These are phyloP conservation scores for Cladosporium sp. DNA, from an alignment of 2,329 filamentous ascomycete species.

Conservation along the genomic window DNA sequence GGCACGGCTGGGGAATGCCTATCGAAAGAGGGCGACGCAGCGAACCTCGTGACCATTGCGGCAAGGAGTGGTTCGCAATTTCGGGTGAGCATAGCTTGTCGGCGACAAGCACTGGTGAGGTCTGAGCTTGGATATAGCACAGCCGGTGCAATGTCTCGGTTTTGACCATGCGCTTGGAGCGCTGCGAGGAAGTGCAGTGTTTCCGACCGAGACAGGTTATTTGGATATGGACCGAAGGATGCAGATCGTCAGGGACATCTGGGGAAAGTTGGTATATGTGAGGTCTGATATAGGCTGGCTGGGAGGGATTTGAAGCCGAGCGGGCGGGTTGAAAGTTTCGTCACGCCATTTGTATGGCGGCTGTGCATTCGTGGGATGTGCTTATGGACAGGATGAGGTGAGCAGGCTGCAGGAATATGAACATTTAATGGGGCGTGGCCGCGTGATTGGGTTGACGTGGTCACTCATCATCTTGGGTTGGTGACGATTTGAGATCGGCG, in stretches of 20 bases:
- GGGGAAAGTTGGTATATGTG: conserved; percentile 2
- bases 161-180: background rate
- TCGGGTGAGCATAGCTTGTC: background rate
- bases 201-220: background rate
- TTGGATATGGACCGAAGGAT: background rate
- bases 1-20: background rate
- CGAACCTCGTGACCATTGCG: background rate
- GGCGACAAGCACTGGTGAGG: background rate
- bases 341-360: background rate
- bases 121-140: conserved; percentile 13
- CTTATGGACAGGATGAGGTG: background rate
- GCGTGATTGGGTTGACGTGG: background rate
- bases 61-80: conserved; percentile 7
- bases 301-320: background rate
- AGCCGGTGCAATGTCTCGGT: conserved; percentile 3
- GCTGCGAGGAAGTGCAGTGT: background rate
- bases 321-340: background rate
- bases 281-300: conserved; percentile 1
- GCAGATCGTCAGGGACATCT: conserved; percentile 16
- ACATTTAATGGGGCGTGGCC: background rate
- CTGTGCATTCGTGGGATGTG: background rate
- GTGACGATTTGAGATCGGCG: background rate
- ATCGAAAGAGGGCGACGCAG: background rate
- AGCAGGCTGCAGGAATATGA: background rate
- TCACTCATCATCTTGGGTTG: background rate